Evolutionary conservation across 108 stramenopile species (phyloP).

Genomic region (Chaetoceros muelleri): DNA sequence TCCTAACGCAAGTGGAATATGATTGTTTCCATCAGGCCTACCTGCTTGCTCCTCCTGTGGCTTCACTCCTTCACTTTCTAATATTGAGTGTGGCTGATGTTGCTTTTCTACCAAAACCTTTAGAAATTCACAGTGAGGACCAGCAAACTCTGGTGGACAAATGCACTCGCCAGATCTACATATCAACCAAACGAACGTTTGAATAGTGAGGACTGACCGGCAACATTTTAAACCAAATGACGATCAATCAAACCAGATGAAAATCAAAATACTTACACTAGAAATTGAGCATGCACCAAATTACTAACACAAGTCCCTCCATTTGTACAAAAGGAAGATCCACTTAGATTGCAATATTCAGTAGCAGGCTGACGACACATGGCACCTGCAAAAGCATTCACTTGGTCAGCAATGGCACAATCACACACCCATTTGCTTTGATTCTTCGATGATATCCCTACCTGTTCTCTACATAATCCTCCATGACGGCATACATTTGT

Average conservation of each 20-base stretch:
- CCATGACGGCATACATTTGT: background rate
- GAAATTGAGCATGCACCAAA: background rate
- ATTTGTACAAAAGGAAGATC: conserved; percentile 24
- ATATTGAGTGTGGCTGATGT: too few relatives aligned
- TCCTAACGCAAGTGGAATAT: too few relatives aligned
- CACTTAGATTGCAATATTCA: conserved; percentile 15
- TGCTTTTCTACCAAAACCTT: conserved; percentile 3
- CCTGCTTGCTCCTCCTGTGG: too few relatives aligned
- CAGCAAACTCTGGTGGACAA: conserved; percentile 26
- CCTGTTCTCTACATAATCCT: background rate
- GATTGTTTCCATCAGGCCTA: too few relatives aligned
- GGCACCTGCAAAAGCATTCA: conserved; percentile 16
- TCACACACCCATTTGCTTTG: conserved; percentile 7
- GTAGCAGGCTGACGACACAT: conserved; percentile 31
- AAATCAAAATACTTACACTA: too few relatives aligned
- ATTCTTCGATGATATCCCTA: background rate
- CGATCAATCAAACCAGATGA: too few relatives aligned
- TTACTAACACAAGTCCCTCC: conserved; percentile 17
- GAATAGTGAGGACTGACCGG: too few relatives aligned
- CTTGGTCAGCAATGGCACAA: conserved; percentile 15
- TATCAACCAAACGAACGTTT: too few relatives aligned
- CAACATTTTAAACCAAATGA: too few relatives aligned
- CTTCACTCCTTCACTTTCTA: too few relatives aligned
- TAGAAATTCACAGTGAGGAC: conserved; percentile 26
- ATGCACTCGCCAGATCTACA: conserved; percentile 11